Conservation (phyloP, 2,329 filamentous ascomycete species). For the Drechslerella stenobrocha region DNA sequence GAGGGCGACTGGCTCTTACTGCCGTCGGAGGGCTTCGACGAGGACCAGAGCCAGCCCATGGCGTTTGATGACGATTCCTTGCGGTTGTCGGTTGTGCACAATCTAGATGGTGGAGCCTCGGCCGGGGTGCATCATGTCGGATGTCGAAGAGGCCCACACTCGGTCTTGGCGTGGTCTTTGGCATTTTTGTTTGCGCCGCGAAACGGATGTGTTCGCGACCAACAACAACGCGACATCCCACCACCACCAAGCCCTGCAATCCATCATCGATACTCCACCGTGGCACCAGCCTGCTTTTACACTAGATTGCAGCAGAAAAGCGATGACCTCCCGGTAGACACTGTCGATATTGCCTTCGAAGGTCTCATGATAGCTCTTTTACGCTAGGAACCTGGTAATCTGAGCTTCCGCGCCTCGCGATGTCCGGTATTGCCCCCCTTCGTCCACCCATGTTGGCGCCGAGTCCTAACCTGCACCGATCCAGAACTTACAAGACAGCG, state of each 20-base stretch:
- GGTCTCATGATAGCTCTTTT: not conserved
- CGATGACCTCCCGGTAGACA: constrained; percentile 19
- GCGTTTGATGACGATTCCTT: constrained; percentile 13
- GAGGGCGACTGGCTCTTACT: constrained; percentile 52
- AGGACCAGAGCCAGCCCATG: constrained; percentile 69
- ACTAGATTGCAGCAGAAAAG: constrained; percentile 1
- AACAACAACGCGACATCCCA: constrained; percentile 49
- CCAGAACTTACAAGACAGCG: constrained; percentile 44
- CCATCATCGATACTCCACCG: constrained; percentile 8
- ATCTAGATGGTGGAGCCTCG: constrained; percentile 1
- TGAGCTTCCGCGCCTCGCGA: constrained; percentile 9
- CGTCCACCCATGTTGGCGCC: not conserved
- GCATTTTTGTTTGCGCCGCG: constrained; percentile 37
- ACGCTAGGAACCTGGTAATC: not conserved
- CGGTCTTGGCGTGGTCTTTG: constrained; percentile 6
- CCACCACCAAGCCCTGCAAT: constrained; percentile 13
- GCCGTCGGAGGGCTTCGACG: constrained; percentile 41
- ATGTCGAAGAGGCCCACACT: constrained; percentile 21
- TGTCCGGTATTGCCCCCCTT: constrained; percentile 31
- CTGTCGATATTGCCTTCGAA: not conserved
- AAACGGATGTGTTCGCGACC: constrained; percentile 5
- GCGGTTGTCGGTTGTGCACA: constrained; percentile 4
- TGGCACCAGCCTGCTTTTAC: not conserved
- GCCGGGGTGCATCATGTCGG: not conserved
- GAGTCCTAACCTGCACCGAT: not conserved